Base-by-base conservation (phyloP, 2,329 filamentous ascomycete genomes). In the Zasmidium angulare region DNA sequence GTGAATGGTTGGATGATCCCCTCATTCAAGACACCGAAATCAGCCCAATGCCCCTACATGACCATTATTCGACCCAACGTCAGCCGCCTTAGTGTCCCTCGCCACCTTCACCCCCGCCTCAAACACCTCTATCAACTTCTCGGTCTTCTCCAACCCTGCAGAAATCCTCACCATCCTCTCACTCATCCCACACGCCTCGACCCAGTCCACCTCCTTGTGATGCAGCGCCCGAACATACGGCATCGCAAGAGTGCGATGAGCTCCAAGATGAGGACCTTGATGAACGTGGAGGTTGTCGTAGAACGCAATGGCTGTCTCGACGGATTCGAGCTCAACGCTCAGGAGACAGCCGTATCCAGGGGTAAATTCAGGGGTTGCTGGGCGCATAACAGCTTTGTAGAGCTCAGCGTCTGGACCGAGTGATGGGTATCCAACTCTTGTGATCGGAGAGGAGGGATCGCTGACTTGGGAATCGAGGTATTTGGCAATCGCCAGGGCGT, bases 401-500 rank as follows among this genome's bases (percentile, higher is more conserved):
- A 63, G 69, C 6, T 23, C 7, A 14, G n/a, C 17, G 3, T 47
- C 29, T 12, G 21, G 20, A 7, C 21, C 40, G 1, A 49, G 64
- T 2, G 62, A 51, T 6, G 53, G 53, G 49, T 56, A 60, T 17
- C n/a, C 47, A 1, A 60, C 19, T 20, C 53, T 46, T 1, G 26
- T 2, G 23, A 60, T 40, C 7, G 53, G 46, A 17, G 22, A 36
- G 9, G 9, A 9, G 1, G 53, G 29, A n/a, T 52, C 21, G 3
- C 14, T 19, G 23, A 53, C 43, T 22, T 26, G 20, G 19, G 6
- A 58, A 36, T 76, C 68, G 14, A 97, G 78, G 48, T 91, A 81
- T 23, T 88, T 83, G 66, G 88, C 92, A 61, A 97, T 87, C 54
- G 86, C 84, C 74, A 96, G 91, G 1, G 93, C 88, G 69, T 95